Percentiles rank a stretch among this genome's conserved stretches.
phyloP scores from a whole-genome alignment of 129 eudicot genomes.

The carrot (Daucus carota) region DH1_v3.0 NC_030383.2:64344501-64345000 shows the following conservation, averaged over 20 bases:
- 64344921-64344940: not conserved
- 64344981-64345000: not conserved
- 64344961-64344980: not conserved
- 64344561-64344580: slow-evolving; percentile 1
- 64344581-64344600: slow-evolving; percentile 17
- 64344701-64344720: slow-evolving; percentile 57
- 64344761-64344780: slow-evolving; percentile 73
- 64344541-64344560: not conserved
- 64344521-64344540: no score
- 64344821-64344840: slow-evolving; percentile 69
- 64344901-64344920: not conserved
- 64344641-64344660: slow-evolving; percentile 28
- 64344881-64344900: not conserved
- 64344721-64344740: slow-evolving; percentile 46
- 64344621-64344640: slow-evolving; percentile 52
- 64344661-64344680: slow-evolving; percentile 21
- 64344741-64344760: slow-evolving; percentile 36
- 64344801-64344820: slow-evolving; percentile 77
- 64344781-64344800: slow-evolving; percentile 89
- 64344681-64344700: slow-evolving; percentile 52
- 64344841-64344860: slow-evolving; percentile 43
- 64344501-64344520: no score
- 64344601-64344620: slow-evolving; percentile 94
- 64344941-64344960: not conserved
- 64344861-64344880: not conserved